phyloP scores from a whole-genome alignment of 83 land plant genomes.

The Picea mariana region DNA sequence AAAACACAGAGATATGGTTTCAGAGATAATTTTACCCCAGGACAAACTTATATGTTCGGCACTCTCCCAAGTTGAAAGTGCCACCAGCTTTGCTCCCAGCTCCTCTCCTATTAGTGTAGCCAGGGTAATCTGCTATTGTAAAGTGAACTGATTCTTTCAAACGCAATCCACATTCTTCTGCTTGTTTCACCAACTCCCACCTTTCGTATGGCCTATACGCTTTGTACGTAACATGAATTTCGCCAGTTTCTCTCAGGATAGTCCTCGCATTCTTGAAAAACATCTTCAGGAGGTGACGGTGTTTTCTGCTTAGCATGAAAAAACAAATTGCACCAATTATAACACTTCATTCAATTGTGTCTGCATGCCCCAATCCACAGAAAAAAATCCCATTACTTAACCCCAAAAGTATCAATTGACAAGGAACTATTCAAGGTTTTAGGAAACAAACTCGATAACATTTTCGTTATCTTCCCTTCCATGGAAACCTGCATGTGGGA shows the following conservation, averaged over 20 bases:
- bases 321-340: too few relatives aligned
- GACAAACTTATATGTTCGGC: too few relatives aligned
- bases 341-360: too few relatives aligned
- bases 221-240: too few relatives aligned
- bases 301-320: too few relatives aligned
- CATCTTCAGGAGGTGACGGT: too few relatives aligned
- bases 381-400: not conserved
- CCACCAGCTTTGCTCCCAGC: not conserved
- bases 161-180: not conserved
- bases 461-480: not conserved
- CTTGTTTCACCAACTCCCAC: too few relatives aligned
- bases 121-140: not conserved
- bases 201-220: too few relatives aligned
- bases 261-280: too few relatives aligned
- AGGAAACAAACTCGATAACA: not conserved
- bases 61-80: not conserved
- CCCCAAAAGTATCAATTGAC: not conserved
- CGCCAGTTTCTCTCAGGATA: too few relatives aligned
- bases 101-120: conserved; percentile 13
- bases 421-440: not conserved
- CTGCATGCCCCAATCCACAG: not conserved
- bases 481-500: not conserved
- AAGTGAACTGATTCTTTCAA: conserved; percentile 2
- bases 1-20: too few relatives aligned
- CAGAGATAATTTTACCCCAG: too few relatives aligned